phyloP scores from a whole-genome alignment of 2,329 filamentous ascomycete species.

The Phialophora macrospora region DNA sequence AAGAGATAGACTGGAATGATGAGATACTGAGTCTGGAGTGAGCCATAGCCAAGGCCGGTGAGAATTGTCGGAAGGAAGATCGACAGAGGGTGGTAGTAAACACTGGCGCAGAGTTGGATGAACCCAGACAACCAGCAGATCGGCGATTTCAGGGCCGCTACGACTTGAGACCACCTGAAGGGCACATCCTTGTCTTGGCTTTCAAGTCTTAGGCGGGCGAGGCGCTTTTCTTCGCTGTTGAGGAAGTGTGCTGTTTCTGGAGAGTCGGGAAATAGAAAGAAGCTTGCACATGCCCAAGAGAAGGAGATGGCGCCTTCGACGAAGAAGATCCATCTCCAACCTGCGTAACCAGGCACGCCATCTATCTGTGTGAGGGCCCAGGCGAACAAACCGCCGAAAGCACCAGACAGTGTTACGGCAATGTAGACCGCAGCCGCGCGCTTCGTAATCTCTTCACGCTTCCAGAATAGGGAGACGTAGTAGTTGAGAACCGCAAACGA shows the following conservation, averaged over 20 bases:
- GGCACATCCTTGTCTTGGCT: conserved; percentile 4
- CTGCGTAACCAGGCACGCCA: conserved; percentile 57
- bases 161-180: background rate
- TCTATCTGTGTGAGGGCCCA: conserved; percentile 61
- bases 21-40: conserved; percentile 71
- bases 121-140: conserved; percentile 5
- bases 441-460: conserved; percentile 61
- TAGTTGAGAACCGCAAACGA: conserved; percentile 54
- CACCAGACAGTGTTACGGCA: conserved; percentile 72
- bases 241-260: conserved; percentile 54
- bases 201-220: conserved; percentile 50
- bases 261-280: conserved; percentile 56
- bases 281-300: conserved; percentile 59
- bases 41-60: conserved; percentile 68
- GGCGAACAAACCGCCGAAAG: conserved; percentile 72
- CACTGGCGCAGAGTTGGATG: background rate
- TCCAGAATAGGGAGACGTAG: conserved; percentile 63
- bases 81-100: conserved; percentile 64
- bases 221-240: conserved; percentile 47
- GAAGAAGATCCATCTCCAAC: conserved; percentile 69
- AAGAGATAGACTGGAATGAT: conserved; percentile 73
- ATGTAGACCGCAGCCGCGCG: conserved; percentile 61
- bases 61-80: conserved; percentile 69
- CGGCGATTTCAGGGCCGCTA: background rate
- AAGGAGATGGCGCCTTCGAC: conserved; percentile 68